Evolutionary conservation across 176 grass and related monocot species (phyloP), one percentile per base, ranked within the genome.

Genomic region (Elymus sibiricus): DNA sequence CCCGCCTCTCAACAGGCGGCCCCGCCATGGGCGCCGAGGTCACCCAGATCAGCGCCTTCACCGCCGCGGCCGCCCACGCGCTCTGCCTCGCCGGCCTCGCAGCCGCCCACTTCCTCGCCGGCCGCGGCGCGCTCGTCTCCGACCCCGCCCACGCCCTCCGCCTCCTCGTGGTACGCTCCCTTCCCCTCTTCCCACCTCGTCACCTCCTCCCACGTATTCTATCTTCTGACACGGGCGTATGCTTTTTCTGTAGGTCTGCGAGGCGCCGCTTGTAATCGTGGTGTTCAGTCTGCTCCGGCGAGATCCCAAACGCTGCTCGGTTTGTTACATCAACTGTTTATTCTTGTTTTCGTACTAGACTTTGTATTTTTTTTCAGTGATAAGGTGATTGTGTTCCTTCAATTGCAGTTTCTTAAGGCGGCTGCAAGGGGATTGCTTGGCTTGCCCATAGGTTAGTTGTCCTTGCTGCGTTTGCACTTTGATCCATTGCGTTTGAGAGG

Each of bases 251-350:
- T 31, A 99, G 94, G 80, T 90, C n/a, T 86, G 83, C n/a, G 85
- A 99, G 69, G 90, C 88, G 16, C 92, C 94, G 3, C 22, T 97
- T 59, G 89, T 93, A 38, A 90, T 99, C 31, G 87, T 68, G 9
- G 78, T 91, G 27, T 99, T 94, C 86, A 96, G 97, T 56, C 81
- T 66, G 32, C 81, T 97, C 60, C 92, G 94, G 15, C 79, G 90
- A 70, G 94, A 97, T 21, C 14, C 49, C 21, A 61, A 79, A 16
- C 28, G 14, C 78, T 94, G 85, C 85, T 93, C 90, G 44, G 97
- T 99, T 76, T 40, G 73, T 28, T 67, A 49, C 72, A 77, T 32
- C 5, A 25, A 55, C 43, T 75, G 40, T n/a, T 22, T 32, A 58
- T 65, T 60, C 59, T 15, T 0, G 46, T 90, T 53, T 79, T 0